Base-by-base conservation (phyloP, 108 stramenopile genomes). In the Stephanodiscus triporus region DNA sequence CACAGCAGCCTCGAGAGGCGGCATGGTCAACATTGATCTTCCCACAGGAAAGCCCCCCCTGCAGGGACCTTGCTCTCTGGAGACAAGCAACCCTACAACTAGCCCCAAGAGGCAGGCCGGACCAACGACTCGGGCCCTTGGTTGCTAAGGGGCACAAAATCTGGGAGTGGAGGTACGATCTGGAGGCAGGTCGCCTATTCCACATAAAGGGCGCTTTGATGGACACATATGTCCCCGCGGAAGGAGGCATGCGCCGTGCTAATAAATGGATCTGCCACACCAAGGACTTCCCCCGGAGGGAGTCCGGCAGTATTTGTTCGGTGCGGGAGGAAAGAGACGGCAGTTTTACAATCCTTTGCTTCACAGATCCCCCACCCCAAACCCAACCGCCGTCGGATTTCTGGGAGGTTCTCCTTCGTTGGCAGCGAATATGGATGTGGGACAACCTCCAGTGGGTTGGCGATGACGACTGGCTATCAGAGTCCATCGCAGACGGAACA, bases 111-210 rank as follows among this genome's bases (percentile, higher is more conserved):
- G 57, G 59, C 34, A 26, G 70, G 0, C 9, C 49, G 13, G 4
- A 7, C 1, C 30, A 23, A 13, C 42, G 43, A 14, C 27, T 72
- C 2, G 58, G 70, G 2, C 36, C 26, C 29, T 5, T 27, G 22
- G 1, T 32, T 1, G n/a, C 36, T 19, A 47, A 62, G 4, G 70
- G 60, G 2, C 48, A 72, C 32, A 72, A 72, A 19, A 4, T 62
- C 3, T 72, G 70, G 70, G 59, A 72, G 16, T 72, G 70, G 70
- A 9, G 60, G n/a, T 14, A 53, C 23, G 54, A 61, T 34, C 27
- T 0, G 22, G 48, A n/a, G 26, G 29, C 43, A 26, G 27, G 16
- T 24, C 10, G 30, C 22, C 20, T 45, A 4, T 11, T 37, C 32
- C 59, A 62, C 19, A 22, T 22, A 5, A n/a, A 49, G 2, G 30